These are phyloP conservation scores for Nidularia pulvinata DNA, from an alignment of 768 basidiomycete genomes.

Conservation along the genomic window DNA sequence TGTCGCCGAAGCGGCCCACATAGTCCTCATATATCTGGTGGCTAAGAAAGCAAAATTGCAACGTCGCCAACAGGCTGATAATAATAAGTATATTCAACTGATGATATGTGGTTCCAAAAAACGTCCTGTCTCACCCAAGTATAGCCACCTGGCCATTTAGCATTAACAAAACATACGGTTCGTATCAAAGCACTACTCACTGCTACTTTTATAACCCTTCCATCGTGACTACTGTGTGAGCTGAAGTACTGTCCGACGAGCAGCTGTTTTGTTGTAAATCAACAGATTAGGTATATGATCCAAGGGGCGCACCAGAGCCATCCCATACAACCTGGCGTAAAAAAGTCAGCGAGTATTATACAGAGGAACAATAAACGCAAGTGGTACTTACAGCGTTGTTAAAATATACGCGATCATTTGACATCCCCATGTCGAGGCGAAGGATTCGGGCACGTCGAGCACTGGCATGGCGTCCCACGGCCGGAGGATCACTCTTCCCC, in stretches of 20 bases:
- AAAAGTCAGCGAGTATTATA: not conserved
- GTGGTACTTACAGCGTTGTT: conserved; percentile 1
- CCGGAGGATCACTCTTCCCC: too few relatives aligned
- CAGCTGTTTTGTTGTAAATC: not conserved
- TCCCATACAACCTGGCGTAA: not conserved
- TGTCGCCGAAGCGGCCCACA: conserved; percentile 1
- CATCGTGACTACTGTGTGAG: conserved; percentile 3
- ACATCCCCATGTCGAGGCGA: conserved; percentile 7
- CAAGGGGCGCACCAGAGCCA: too few relatives aligned
- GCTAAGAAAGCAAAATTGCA: conserved; percentile 4
- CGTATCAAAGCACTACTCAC: not conserved
- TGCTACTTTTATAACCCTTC: conserved; percentile 1
- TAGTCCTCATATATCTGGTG: conserved; percentile 9
- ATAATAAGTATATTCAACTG: not conserved
- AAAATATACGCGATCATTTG: conserved; percentile 9
- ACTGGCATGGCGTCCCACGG: not conserved
- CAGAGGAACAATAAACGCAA: not conserved
- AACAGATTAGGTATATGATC: too few relatives aligned
- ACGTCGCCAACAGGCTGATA: not conserved
- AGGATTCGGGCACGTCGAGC: not conserved
- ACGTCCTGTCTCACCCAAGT: too few relatives aligned
- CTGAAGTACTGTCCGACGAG: conserved; percentile 7
- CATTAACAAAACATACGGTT: too few relatives aligned
- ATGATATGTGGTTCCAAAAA: not conserved
- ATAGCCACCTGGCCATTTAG: too few relatives aligned